Conservation (phyloP, 2,329 filamentous ascomycete genomes). For the Pseudogymnoascus destructans region DNA sequence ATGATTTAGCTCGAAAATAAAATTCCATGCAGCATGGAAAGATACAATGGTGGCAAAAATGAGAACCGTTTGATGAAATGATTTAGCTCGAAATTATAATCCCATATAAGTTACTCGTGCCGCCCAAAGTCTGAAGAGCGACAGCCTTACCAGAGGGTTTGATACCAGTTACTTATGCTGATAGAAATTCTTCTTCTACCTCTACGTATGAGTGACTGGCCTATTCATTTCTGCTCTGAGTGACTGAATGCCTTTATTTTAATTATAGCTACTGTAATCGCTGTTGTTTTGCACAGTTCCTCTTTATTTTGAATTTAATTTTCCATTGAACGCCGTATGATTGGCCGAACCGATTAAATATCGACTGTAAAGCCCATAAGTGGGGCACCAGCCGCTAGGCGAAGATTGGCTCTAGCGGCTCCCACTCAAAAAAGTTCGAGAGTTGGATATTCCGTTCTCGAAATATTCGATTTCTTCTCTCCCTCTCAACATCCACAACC, state of each 20-base stretch:
- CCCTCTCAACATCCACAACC: slow-evolving; percentile 12
- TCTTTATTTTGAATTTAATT: background rate
- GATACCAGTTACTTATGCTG: background rate
- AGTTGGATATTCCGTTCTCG: slow-evolving; percentile 6
- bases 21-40: background rate
- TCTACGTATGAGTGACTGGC: background rate
- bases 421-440: slow-evolving; percentile 9
- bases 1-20: background rate
- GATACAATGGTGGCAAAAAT: background rate
- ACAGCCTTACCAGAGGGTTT: background rate
- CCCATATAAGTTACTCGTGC: background rate
- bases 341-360: background rate
- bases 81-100: background rate
- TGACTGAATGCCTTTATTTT: background rate
- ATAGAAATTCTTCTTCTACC: too few species aligned
- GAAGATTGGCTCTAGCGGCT: background rate
- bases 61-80: background rate
- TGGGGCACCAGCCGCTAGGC: background rate
- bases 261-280: background rate
- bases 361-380: background rate
- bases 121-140: background rate
- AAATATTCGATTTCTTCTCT: slow-evolving; percentile 7
- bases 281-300: background rate
- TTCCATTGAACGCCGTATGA: background rate
- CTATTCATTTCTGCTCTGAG: background rate